These are phyloP conservation scores for Rhynchosporium graminicola DNA, from an alignment of 2,329 filamentous ascomycete species.

Conservation along the genomic window DNA sequence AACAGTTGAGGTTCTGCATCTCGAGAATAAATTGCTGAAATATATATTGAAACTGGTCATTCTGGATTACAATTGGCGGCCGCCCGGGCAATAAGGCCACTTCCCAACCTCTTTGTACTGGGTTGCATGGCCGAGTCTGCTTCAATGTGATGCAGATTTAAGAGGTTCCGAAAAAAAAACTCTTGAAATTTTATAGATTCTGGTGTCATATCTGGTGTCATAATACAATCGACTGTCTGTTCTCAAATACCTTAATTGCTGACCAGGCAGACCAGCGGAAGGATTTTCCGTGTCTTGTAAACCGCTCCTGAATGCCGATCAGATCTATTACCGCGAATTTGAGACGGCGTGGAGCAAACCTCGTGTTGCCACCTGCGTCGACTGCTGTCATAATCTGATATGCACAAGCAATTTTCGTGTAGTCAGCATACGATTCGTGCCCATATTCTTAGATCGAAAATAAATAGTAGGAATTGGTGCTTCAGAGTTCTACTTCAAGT, in stretches of 20 bases:
- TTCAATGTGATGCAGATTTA: background rate
- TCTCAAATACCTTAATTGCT: background rate
- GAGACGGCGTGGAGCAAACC: background rate
- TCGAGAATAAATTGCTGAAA: background rate
- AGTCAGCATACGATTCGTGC: background rate
- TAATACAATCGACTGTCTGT: background rate
- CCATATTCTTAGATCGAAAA: background rate
- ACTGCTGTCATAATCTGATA: conserved; percentile 35
- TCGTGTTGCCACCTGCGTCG: conserved; percentile 25
- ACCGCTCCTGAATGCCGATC: conserved; percentile 38
- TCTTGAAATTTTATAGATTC: background rate
- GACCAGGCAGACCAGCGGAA: conserved; percentile 35
- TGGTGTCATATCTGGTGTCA: conserved; percentile 10
- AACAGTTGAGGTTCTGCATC: background rate
- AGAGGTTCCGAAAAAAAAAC: background rate
- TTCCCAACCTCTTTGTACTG: background rate
- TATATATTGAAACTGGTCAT: background rate
- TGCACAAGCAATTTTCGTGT: conserved; percentile 27
- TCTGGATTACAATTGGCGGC: no score
- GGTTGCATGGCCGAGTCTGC: background rate
- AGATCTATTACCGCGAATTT: conserved; percentile 4
- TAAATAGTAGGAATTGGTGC: background rate
- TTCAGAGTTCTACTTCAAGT: no score
- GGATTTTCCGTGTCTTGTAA: conserved; percentile 29
- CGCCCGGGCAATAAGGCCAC: background rate